Evolutionary conservation across 148 eudicot genomes (phyloP), one percentile per base, ranked within the genome.

Genomic region (Amaranthus palmeri): DNA sequence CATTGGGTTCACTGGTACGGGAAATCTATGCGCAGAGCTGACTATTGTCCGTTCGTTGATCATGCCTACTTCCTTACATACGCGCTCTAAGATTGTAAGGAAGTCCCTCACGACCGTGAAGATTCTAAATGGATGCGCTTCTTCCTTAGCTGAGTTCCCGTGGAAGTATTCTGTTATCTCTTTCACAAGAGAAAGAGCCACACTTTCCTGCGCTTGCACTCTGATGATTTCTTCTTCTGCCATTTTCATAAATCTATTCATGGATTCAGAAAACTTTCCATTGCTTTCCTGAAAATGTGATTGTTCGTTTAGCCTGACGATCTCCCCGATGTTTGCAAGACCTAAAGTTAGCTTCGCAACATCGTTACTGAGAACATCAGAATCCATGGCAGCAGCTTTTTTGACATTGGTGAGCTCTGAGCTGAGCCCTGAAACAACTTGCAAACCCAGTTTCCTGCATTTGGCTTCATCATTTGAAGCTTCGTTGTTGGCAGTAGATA

Each of bases 101-200:
- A 95, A 95, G 67, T 95, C 99, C 77, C 93, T 87, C 45, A 95
- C 96, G 53, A 95, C 93, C 90, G 87, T 68, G 82, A 95, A 95
- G 67, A 92, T 95, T 75, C 99, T 81, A 46, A 95, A 90, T 4
- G 97, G 99, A 69, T 95, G 99, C 72, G 99, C 97, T 86, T 91
- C 99, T 86, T 95, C 99, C 77, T 85, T 95, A 18, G 96, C 92
- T 2, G 97, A 91, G 84, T 92, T 83, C 10, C 99, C 99, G 55
- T 95, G 99, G 85, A 95, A 95, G 72, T 90, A 92, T 50, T 95
- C 99, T 5, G 99, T 95, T 10, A 95, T 89, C 70, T 95, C 97
- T 74, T 95, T 95, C 14, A 95, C 99, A 13, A 95, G 78, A 17
- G 99, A 91, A 57, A 92, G 84, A 13, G 97, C 88, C 25, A 91